Base-by-base conservation (phyloP, 2,329 filamentous ascomycete genomes). In the Simplicillium sp. region DNA sequence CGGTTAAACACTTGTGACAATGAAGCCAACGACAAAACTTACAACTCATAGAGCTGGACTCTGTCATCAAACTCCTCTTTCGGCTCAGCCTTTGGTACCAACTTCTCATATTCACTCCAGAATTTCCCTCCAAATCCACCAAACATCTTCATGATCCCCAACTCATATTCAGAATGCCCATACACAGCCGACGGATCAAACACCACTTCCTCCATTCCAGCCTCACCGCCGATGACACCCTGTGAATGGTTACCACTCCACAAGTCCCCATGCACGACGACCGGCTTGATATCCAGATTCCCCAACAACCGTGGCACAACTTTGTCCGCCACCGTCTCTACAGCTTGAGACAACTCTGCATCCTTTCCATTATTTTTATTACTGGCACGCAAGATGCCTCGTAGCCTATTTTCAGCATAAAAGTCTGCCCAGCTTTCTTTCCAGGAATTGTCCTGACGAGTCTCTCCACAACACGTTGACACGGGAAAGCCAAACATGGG, bases 141-240 rank as follows among this genome's bases (percentile, higher is more conserved):
- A 71, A 96, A 97, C 88, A 96, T 94, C 39, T 75, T 77, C 88
- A 96, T 96, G 49, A 94, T 95, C 1, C 90, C 90, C 39, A 94
- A 66, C 50, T 96, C 90, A 59, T 82, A 96, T 66, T 97, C 90
- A 2, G 74, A 83, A 57, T 96, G 89, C 2, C 82, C 87, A 55
- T 94, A 96, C 47, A 84, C 84, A 34, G 79, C 75, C 2, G 82
- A 83, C 0, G 88, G 80, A 55, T 96, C 90, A 55, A 80, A 96
- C 1, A 94, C 77, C 1, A 95, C 77, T 48, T 88, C 82, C 49
- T 89, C 84, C 0, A 70, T 62, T 1, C 66, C 70, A 0, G 70
- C 68, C 28, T 56, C 51, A 2, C 67, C 70, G 0, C 69, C 69
- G 39, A 94, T 81, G 34, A 67, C 68, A 0, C 84, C 88, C 3